Evolutionary conservation across 2,329 filamentous ascomycete genomes (phyloP), one percentile per base, ranked within the genome.

Genomic region (Fusarium siculi): DNA sequence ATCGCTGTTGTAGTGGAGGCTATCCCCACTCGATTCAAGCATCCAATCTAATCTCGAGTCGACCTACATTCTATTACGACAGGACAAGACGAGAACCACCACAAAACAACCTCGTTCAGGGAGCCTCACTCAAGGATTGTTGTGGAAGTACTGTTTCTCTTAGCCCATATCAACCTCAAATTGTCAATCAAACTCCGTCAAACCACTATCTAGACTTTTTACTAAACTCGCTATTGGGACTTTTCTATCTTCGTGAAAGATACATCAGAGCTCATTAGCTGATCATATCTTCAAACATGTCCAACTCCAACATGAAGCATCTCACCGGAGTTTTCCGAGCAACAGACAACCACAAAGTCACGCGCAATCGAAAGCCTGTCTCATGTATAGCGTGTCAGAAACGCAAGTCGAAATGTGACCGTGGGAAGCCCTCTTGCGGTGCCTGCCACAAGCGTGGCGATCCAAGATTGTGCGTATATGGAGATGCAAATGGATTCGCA

Each of bases 331-430:
- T 84, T 70, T 85, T 85, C 72, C 81, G 82, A 52, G 79, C 82
- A 28, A 74, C 74, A 23, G 79, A 80, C 63, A 66, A 78, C 18
- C 77, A 80, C 44, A 79, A 80, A 42, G 77, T 81, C 64, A 82
- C 80, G 75, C 81, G 84, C 39, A 84, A 82, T 72, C 80, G 84
- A 11, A 82, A 81, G 50, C 76, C 84, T 42, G 79, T 85, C 25
- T 85, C 84, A 9, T 85, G 84, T 73, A 77, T 78, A 5, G 75
- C 79, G 47, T 86, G 84, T 64, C 84, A 85, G 68, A 76, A 76
- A 25, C 83, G 84, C 65, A 86, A 86, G 76, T 80, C 82, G 12
- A 82, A 81, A 61, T 86, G 84, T 68, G 84, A 85, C 68, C 80
- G 83, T 19, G 79, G 77, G 57, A 81, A 80, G 44, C 83, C 83